Base-by-base conservation (phyloP, 768 basidiomycete genomes). In the Auriscalpium microsporum region DNA sequence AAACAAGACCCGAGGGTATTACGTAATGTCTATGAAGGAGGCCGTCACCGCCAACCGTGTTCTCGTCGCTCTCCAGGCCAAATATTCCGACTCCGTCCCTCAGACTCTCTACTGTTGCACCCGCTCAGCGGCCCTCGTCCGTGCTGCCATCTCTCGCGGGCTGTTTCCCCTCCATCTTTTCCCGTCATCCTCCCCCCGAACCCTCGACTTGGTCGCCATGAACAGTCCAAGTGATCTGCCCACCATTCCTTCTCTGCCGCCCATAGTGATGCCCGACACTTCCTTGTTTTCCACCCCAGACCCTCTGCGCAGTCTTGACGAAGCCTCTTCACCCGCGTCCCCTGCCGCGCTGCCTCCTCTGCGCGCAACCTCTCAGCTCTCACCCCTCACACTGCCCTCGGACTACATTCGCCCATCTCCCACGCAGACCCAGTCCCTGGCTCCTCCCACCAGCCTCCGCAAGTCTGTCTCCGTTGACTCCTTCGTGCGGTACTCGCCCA, bases 381-480 rank as follows among this genome's bases (percentile, higher is more conserved):
- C 55, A 17, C 55, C 60, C 40, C 52, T 63, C 37, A 67, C 67
- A 53, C 63, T 63, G 54, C 66, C 40, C 58, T 57, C 58, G 28
- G 65, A 67, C 33, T 59, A 63, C 48, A 53, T 62, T 53, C 64
- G 65, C 46, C 55, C 63, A 19, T 56, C 62, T 7, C 52, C 47
- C 36, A 47, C 50, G 28, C 56, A 57, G 35, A 54, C 57, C 36
- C 64, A 69, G 38, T 65, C 70, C 53, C 66, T 69, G 53, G 57
- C 63, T 45, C 68, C 72, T 19, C 63, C 73, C 19, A 70, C 73
- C 73, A 28, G 70, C 73, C 77, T 90, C 53, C 78, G 86, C 63
- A 89, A 89, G 72, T 85, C 87, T 33, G 69, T 86, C 57, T 90
- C 88, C 19, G 86, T 83, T 57, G 88, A 90, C 68, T 90, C 88